Conservation (phyloP, 1,139 yeast species). For the Yamadazyma spencermartinsiae region DNA sequence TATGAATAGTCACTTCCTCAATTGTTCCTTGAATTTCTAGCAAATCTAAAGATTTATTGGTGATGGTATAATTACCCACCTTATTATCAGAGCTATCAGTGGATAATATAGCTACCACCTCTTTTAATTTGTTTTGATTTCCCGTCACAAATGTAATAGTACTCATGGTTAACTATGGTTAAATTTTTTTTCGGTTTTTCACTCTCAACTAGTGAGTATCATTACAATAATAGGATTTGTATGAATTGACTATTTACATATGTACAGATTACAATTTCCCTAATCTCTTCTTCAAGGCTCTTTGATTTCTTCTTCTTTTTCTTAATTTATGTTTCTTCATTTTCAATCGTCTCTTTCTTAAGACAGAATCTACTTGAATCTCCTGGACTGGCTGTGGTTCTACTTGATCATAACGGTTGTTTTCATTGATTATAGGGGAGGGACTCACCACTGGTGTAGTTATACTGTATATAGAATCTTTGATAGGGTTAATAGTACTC, state of each 20-base stretch:
- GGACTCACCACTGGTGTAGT: not conserved
- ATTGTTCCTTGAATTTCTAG: conserved; percentile 91
- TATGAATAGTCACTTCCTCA: conserved; percentile 77
- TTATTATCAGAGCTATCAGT: conserved; percentile 21
- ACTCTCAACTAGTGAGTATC: not conserved
- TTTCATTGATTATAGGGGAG: not conserved
- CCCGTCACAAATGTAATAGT: conserved; percentile 77
- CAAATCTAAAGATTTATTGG: conserved; percentile 68
- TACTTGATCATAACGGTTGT: not conserved
- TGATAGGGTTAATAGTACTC: not conserved
- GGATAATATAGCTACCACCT: conserved; percentile 73
- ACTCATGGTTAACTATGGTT: conserved; percentile 5
- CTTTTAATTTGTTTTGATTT: conserved; percentile 82
- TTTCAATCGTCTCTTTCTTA: conserved; percentile 68
- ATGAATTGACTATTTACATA: not conserved
- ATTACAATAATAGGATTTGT: not conserved
- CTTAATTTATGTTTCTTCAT: conserved; percentile 74
- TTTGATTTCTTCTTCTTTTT: conserved; percentile 68
- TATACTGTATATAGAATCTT: not conserved
- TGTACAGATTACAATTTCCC: conserved; percentile 36
- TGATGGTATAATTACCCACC: conserved; percentile 56
- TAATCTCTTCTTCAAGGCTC: conserved; percentile 58
- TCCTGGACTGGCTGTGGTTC: conserved; percentile 13
- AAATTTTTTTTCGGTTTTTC: not conserved
- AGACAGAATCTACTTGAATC: conserved; percentile 55